Evolutionary conservation across 2,329 filamentous ascomycete species (phyloP).

Genomic region (Fusarium oligoseptatum): DNA sequence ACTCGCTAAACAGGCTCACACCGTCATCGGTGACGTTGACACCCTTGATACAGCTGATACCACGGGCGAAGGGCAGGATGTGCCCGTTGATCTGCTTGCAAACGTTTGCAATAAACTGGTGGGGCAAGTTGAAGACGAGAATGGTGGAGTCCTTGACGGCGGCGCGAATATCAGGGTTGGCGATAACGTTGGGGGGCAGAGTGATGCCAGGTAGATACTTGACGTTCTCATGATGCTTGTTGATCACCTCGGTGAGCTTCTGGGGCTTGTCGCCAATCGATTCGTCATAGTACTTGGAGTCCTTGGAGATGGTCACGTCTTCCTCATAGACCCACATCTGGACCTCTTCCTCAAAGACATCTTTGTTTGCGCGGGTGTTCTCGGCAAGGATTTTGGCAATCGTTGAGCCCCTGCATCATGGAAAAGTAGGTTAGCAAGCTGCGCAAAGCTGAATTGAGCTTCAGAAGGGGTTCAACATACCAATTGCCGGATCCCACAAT

Average conservation of each 20-base stretch:
- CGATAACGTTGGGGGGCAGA: constrained; percentile 85
- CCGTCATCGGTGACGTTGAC: constrained; percentile 91
- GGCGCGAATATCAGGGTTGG: constrained; percentile 84
- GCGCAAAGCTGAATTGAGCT: background rate
- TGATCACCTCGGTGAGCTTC: constrained; percentile 93
- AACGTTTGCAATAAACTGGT: constrained; percentile 93
- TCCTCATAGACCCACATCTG: constrained; percentile 99
- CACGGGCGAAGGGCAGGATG: constrained; percentile 91
- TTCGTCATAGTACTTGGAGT: constrained; percentile 79
- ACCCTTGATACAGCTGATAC: constrained; percentile 98
- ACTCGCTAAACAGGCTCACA: constrained; percentile 92
- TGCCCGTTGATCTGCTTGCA: constrained; percentile 88
- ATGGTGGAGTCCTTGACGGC: constrained; percentile 88
- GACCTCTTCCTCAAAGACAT: constrained; percentile 88
- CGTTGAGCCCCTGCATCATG: constrained; percentile 81
- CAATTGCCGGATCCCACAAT: constrained; percentile 97
- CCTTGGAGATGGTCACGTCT: constrained; percentile 79
- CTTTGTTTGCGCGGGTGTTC: constrained; percentile 82
- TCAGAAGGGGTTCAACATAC: constrained; percentile 59
- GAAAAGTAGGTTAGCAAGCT: constrained; percentile 1
- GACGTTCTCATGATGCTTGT: constrained; percentile 92
- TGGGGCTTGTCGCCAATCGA: constrained; percentile 75
- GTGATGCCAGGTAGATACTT: constrained; percentile 95
- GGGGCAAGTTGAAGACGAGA: constrained; percentile 94
- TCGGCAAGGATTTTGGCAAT: constrained; percentile 98